These are phyloP conservation scores for Babesia caballi DNA, from an alignment of 169 alveolate species.

Conservation along the genomic window DNA sequence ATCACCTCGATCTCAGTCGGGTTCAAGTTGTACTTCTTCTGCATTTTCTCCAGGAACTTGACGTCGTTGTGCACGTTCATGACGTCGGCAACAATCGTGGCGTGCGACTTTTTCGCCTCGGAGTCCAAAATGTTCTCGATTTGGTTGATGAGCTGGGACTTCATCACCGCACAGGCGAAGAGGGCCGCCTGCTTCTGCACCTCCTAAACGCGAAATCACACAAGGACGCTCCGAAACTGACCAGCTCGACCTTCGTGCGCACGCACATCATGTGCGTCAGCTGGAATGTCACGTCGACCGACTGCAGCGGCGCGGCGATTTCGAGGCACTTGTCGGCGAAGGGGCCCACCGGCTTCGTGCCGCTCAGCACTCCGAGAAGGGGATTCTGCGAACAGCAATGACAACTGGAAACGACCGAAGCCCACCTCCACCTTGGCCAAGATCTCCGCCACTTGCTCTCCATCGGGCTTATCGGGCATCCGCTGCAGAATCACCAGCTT, in stretches of 20 bases:
- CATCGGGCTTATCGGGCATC: conserved; percentile 37
- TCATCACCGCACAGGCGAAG: conserved; percentile 72
- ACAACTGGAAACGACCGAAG: not conserved
- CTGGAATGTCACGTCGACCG: conserved; percentile 32
- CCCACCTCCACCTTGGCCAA: conserved; percentile 30
- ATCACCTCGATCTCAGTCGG: conserved; percentile 71
- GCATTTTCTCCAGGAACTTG: conserved; percentile 67
- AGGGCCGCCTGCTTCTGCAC: conserved; percentile 72
- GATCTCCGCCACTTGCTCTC: conserved; percentile 16
- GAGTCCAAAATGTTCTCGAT: conserved; percentile 76
- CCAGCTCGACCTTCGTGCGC: conserved; percentile 55
- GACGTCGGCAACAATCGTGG: conserved; percentile 63
- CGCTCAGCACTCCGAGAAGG: conserved; percentile 43
- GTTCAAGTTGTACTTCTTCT: conserved; percentile 65
- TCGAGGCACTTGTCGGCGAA: conserved; percentile 59
- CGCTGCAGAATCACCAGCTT: conserved; percentile 47
- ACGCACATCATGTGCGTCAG: conserved; percentile 33
- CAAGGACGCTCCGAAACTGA: not conserved
- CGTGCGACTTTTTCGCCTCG: conserved; percentile 70
- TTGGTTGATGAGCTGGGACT: conserved; percentile 68
- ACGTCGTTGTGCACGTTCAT: conserved; percentile 65
- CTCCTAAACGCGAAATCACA: not conserved
- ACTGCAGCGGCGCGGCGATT: not conserved
- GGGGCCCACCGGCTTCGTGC: conserved; percentile 50
- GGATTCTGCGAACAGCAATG: conserved; percentile 21